Conservation (phyloP, 2,329 filamentous ascomycete species). For the Aureobasidium pullulans region DNA sequence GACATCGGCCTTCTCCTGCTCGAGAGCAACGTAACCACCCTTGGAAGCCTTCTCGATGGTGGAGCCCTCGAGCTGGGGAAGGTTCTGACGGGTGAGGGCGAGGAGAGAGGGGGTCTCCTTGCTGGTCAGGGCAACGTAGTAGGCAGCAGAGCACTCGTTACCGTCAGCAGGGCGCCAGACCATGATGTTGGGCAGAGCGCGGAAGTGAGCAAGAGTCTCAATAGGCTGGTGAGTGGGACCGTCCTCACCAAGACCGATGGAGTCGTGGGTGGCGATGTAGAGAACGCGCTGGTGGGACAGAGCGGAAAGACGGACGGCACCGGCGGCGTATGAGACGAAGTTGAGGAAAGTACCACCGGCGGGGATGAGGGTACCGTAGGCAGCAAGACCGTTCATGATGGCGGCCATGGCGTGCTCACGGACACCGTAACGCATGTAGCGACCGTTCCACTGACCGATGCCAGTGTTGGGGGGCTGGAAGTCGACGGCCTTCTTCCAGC, state of each 20-base stretch:
- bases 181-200: conserved; percentile 97
- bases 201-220: conserved; percentile 96
- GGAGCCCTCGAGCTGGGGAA: conserved; percentile 93
- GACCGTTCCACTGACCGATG: conserved; percentile 82
- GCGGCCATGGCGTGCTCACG: conserved; percentile 89
- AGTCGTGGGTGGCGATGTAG: conserved; percentile 97
- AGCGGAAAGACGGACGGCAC: conserved; percentile 87
- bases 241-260: conserved; percentile 97
- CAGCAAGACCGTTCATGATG: conserved; percentile 90
- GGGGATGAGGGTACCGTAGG: conserved; percentile 91
- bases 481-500: conserved; percentile 94
- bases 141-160: conserved; percentile 96
- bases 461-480: conserved; percentile 86
- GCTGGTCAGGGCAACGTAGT: conserved; percentile 88
- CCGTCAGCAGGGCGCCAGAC: conserved; percentile 98
- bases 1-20: conserved; percentile 74
- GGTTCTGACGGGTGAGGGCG: conserved; percentile 93
- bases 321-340: conserved; percentile 97
- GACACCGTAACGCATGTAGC: conserved; percentile 89
- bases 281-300: conserved; percentile 86
- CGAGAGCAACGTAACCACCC: conserved; percentile 88
- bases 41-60: conserved; percentile 83
- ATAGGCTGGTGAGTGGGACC: conserved; percentile 98
- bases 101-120: conserved; percentile 88
- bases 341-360: conserved; percentile 97